Base-by-base conservation (phyloP, 1,284 basidiomycete species). In the Rhodotorula sp. region DNA sequence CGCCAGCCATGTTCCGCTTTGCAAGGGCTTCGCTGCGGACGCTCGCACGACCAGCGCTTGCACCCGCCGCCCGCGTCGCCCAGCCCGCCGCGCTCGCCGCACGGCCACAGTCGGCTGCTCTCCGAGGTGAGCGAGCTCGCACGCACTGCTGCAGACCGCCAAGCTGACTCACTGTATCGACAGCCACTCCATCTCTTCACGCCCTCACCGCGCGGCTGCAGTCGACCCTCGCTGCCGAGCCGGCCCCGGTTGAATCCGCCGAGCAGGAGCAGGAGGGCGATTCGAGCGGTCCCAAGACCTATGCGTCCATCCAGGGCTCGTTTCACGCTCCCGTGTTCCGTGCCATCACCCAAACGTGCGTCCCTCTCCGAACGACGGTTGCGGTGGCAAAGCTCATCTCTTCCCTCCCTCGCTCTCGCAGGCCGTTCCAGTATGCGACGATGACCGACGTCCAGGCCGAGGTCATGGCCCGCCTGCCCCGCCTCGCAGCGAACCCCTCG, bases 361-460 rank as follows among this genome's bases (percentile, higher is more conserved):
- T 53, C 4, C 11, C 1, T 2, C 2, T 17, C 8, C 19, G 20
- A 22, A 4, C 4, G 11, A 22, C 36, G 34, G 22, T 7, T 30
- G 9, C 19, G 8, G 27, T 13, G 27, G 15, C 27, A 6, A 29
- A 46, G 17, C 54, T 39, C 27, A 9, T 29, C 32, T 19, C 32
- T 30, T 32, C 8, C 13, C 9, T 24, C 39, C 2, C 39, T 44
- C 39, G 7, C 39, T 44, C 39, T 15, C 39, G 22, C 58, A 82
- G 81, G 48, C 92, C 92, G 0, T 90, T 94, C 84, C 83, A 85
- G 30, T 86, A 92, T 72, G 84, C 80, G 20, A 82, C 84, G 62
- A 94, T 97, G 92, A 89, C 90, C 4, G 81, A 87, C 19, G 94
- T 98, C 0, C 95, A 98, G 81, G 85, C 87, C 29, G 85, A 87